phyloP scores from a whole-genome alignment of 305 asterid genomes.

The Solanum hybrid region DNA sequence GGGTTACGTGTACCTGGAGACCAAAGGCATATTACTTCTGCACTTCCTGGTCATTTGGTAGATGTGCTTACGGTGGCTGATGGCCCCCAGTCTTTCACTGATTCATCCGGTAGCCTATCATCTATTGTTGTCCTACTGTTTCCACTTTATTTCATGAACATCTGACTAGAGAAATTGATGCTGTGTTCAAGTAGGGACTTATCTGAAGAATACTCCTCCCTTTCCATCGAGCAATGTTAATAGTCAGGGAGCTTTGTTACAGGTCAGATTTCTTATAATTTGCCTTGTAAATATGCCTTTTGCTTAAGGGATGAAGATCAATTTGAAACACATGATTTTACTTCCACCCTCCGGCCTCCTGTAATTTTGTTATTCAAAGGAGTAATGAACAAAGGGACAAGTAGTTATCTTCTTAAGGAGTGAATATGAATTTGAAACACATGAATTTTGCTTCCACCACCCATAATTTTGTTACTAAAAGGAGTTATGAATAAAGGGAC shows the following conservation, averaged over 20 bases:
- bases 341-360: background rate
- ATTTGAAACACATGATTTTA: background rate
- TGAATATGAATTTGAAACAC: background rate
- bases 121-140: background rate
- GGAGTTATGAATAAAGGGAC: background rate
- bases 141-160: background rate
- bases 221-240: slow-evolving; percentile 44
- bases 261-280: slow-evolving; percentile 38
- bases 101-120: slow-evolving; percentile 52
- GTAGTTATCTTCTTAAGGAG: background rate
- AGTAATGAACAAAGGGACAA: background rate
- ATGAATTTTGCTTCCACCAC: background rate
- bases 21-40: slow-evolving; percentile 67
- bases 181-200: slow-evolving; percentile 46
- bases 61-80: slow-evolving; percentile 54
- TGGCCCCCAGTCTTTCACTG: slow-evolving; percentile 46
- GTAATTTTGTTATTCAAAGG: background rate
- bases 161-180: slow-evolving; percentile 7
- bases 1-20: slow-evolving; percentile 77
- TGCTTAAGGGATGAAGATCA: background rate
- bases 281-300: background rate
- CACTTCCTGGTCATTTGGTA: slow-evolving; percentile 85
- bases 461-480: background rate
- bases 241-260: slow-evolving; percentile 57
- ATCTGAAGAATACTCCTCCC: slow-evolving; percentile 83